Evolutionary conservation across 345 rosid species (phyloP).

Genomic region (Noccaea bulbosa): DNA sequence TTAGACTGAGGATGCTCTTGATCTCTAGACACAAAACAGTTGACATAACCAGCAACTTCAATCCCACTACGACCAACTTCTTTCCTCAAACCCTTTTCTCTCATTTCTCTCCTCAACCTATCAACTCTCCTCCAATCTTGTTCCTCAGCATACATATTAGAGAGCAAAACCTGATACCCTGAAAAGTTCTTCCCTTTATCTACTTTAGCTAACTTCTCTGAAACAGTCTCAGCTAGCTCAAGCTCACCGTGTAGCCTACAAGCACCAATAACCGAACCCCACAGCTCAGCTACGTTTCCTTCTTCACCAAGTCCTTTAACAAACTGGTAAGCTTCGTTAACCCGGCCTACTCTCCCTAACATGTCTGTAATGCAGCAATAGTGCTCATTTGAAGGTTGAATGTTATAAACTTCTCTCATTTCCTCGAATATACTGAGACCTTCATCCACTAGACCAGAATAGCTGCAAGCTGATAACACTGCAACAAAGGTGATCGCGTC

Average conservation of each 20-base stretch:
- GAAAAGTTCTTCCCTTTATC: conserved; percentile 47
- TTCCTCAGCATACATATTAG: conserved; percentile 85
- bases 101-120: conserved; percentile 73
- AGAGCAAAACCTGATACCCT: conserved; percentile 84
- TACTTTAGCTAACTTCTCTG: conserved; percentile 57
- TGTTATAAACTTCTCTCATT: conserved; percentile 61
- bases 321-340: conserved; percentile 79
- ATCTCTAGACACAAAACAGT: conserved; percentile 67
- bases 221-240: conserved; percentile 68
- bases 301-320: conserved; percentile 68
- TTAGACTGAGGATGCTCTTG: conserved; percentile 57
- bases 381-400: conserved; percentile 70
- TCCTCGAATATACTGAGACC: conserved; percentile 72
- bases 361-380: conserved; percentile 83
- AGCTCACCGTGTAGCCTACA: conserved; percentile 70
- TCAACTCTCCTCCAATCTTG: conserved; percentile 72
- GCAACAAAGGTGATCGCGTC: conserved; percentile 81
- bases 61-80: conserved; percentile 83
- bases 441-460: conserved; percentile 76
- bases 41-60: conserved; percentile 58
- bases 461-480: conserved; percentile 80
- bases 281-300: conserved; percentile 67
- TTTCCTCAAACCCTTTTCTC: conserved; percentile 71
- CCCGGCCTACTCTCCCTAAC: conserved; percentile 86
- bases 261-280: conserved; percentile 88